These are phyloP conservation scores for Kokia cookei DNA, from an alignment of 441 rosid species.

Conservation along the genomic window DNA sequence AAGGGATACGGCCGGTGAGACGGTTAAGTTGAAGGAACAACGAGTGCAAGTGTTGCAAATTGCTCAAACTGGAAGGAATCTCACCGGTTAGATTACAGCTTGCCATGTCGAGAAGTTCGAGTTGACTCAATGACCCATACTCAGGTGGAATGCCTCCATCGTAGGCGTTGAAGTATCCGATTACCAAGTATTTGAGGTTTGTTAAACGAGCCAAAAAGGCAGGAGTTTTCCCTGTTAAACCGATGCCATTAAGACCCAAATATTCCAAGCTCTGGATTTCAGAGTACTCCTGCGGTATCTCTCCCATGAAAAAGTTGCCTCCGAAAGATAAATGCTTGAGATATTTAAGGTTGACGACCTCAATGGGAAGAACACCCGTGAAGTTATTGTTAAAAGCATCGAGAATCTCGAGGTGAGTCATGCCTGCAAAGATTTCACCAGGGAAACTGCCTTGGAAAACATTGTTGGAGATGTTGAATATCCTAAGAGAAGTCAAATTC, in stretches of 20 bases:
- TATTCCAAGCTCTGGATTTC: slow-evolving; percentile 58
- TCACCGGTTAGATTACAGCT: slow-evolving; percentile 63
- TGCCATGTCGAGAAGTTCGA: slow-evolving; percentile 60
- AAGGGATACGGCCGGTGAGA: slow-evolving; percentile 59
- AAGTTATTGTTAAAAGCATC: slow-evolving; percentile 71
- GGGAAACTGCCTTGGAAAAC: slow-evolving; percentile 46
- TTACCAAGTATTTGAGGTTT: slow-evolving; percentile 41
- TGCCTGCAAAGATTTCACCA: slow-evolving; percentile 33
- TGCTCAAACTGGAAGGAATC: slow-evolving; percentile 55
- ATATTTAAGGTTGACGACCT: slow-evolving; percentile 36
- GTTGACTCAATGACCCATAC: slow-evolving; percentile 51
- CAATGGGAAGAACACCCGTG: slow-evolving; percentile 46
- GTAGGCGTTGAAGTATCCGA: slow-evolving; percentile 58
- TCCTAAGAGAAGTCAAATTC: slow-evolving; percentile 42
- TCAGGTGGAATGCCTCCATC: slow-evolving; percentile 66
- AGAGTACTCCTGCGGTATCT: slow-evolving; percentile 62
- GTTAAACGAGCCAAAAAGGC: slow-evolving; percentile 48
- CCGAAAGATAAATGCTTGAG: slow-evolving; percentile 53
- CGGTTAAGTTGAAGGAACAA: slow-evolving; percentile 73
- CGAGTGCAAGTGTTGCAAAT: slow-evolving; percentile 44
- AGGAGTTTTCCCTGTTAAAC: slow-evolving; percentile 49
- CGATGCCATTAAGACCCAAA: slow-evolving; percentile 58
- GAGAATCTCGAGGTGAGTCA: slow-evolving; percentile 56
- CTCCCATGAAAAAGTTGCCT: slow-evolving; percentile 71
- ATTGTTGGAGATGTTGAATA: slow-evolving; percentile 65